phyloP scores from a whole-genome alignment of 441 rosid species.

The Arabidopsis hybrid region DNA sequence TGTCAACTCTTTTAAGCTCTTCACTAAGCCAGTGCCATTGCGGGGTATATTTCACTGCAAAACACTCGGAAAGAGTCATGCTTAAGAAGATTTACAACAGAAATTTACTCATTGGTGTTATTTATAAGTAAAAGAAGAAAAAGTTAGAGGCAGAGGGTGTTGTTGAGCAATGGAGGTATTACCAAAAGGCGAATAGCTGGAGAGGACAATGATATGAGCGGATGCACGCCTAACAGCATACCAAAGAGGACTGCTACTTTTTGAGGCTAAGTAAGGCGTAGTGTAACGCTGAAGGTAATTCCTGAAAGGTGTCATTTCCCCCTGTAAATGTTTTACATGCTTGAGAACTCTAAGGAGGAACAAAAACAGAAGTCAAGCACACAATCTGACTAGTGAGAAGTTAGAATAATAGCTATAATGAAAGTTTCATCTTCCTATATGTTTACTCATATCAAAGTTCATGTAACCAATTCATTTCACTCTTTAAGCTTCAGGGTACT shows the following conservation, averaged over 20 bases:
- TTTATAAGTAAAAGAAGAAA: neutral
- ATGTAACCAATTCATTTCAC: conserved; percentile 4
- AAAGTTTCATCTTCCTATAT: conserved; percentile 4
- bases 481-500: neutral
- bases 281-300: conserved; percentile 64
- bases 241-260: conserved; percentile 72
- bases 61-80: conserved; percentile 6
- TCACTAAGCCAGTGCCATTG: conserved; percentile 66
- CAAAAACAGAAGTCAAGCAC: conserved; percentile 12
- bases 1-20: conserved; percentile 65
- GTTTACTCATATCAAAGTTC: conserved; percentile 2
- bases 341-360: conserved; percentile 13
- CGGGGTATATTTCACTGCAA: conserved; percentile 72
- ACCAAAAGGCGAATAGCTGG: conserved; percentile 86
- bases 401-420: conserved; percentile 10
- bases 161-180: conserved; percentile 33
- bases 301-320: conserved; percentile 67
- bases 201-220: conserved; percentile 74
- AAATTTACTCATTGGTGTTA: neutral
- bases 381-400: conserved; percentile 10
- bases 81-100: neutral
- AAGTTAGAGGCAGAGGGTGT: neutral
- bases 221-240: conserved; percentile 78
- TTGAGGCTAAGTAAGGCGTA: conserved; percentile 72
- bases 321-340: conserved; percentile 46